Conservation (phyloP, 805 yeast species). For the Teunomyces aglyptinius region DNA sequence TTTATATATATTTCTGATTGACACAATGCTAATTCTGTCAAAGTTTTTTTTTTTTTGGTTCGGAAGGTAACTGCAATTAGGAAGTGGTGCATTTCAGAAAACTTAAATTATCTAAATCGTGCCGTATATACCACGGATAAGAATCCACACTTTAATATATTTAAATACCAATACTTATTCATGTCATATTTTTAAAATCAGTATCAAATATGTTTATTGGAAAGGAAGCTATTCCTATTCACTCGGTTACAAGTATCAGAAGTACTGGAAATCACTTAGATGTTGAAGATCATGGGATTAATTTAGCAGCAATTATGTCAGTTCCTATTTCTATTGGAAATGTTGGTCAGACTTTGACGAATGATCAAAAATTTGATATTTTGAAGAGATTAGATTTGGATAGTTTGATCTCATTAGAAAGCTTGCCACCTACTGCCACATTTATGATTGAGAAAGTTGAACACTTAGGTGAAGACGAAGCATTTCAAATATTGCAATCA, state of each 20-base stretch:
- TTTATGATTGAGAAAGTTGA: slow-evolving; percentile 43
- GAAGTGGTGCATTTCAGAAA: no score
- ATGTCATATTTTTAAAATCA: no score
- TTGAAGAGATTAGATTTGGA: slow-evolving; percentile 27
- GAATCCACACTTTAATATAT: no score
- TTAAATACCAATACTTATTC: no score
- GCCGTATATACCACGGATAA: no score
- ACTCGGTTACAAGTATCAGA: background rate
- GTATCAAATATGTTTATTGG: no score
- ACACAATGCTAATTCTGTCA: no score
- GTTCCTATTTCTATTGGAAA: slow-evolving; percentile 22
- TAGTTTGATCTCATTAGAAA: slow-evolving; percentile 23
- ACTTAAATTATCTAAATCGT: no score
- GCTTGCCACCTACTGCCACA: slow-evolving; percentile 29
- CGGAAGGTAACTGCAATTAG: no score
- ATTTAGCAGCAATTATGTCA: slow-evolving; percentile 16
- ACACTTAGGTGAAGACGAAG: slow-evolving; percentile 34
- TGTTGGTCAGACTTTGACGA: slow-evolving; percentile 22
- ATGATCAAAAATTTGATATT: slow-evolving; percentile 24
- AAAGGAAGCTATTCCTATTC: background rate
- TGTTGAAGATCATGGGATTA: slow-evolving; percentile 10
- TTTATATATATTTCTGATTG: no score
- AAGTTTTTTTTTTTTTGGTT: no score
- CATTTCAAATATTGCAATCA: slow-evolving; percentile 36
- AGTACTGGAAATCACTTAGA: slow-evolving; percentile 7